phyloP scores from a whole-genome alignment of 306 rosid genomes.

The Begonia fuchsioides region DNA sequence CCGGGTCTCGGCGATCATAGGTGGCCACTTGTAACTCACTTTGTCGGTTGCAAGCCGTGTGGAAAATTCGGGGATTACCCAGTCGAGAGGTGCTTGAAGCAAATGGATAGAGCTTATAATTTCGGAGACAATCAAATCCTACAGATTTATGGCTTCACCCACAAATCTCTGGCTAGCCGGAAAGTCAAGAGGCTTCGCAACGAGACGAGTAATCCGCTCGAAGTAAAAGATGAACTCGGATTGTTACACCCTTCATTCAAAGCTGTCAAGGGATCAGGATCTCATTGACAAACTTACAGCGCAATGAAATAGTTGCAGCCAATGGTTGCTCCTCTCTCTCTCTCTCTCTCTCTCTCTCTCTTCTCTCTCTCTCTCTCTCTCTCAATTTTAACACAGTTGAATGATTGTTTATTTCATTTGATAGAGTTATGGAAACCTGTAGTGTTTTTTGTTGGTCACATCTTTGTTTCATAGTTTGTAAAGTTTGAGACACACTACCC shows the following conservation, averaged over 20 bases:
- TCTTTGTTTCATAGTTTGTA: too few relatives aligned
- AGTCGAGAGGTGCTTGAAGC: slow-evolving; percentile 64
- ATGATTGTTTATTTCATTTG: too few relatives aligned
- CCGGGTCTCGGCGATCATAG: slow-evolving; percentile 66
- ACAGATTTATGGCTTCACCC: slow-evolving; percentile 59
- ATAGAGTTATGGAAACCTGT: too few relatives aligned
- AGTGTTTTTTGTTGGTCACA: too few relatives aligned
- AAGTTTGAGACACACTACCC: too few relatives aligned
- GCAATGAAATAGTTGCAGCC: too few relatives aligned
- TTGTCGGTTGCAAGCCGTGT: slow-evolving; percentile 91
- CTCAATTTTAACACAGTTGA: too few relatives aligned
- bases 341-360: too few relatives aligned
- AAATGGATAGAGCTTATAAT: slow-evolving; percentile 75
- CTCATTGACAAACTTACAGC: not conserved
- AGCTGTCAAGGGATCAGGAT: slow-evolving; percentile 19
- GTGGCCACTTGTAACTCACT: slow-evolving; percentile 86
- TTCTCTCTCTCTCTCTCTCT: too few relatives aligned
- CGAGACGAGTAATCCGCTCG: slow-evolving; percentile 41
- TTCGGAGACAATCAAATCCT: slow-evolving; percentile 78
- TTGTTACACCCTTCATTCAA: slow-evolving; percentile 57
- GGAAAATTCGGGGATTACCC: slow-evolving; percentile 79
- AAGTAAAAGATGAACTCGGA: slow-evolving; percentile 48
- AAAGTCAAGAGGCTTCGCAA: slow-evolving; percentile 47
- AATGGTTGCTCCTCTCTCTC: not conserved
- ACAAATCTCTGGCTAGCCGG: slow-evolving; percentile 41